Percentiles rank a stretch among this genome's conserved stretches.
These are phyloP conservation scores for Fraxinus quadrangulata DNA, from an alignment of 257 asterid genomes.

Conservation along the genomic window DNA sequence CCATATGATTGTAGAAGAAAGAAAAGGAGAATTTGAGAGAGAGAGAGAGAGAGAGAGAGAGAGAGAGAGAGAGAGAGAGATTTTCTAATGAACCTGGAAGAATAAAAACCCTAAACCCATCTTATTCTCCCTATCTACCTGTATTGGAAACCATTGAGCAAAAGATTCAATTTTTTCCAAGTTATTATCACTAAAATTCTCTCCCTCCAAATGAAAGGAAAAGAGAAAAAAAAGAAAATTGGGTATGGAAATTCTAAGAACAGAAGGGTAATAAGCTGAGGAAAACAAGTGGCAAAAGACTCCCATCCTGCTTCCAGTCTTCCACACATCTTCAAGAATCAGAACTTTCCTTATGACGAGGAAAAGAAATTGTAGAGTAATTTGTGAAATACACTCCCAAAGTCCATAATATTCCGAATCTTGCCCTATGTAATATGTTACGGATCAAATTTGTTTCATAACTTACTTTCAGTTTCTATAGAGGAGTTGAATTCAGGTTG, in stretches of 20 bases:
- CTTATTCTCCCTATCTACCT: background rate
- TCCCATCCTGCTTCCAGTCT: background rate
- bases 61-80: background rate
- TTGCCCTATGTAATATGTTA: background rate
- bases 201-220: background rate
- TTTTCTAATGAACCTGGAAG: background rate
- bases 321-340: background rate
- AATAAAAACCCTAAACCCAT: background rate
- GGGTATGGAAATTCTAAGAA: background rate
- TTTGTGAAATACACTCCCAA: background rate
- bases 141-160: background rate
- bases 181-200: background rate
- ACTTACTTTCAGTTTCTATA: background rate
- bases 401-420: background rate
- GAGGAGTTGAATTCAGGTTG: background rate
- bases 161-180: background rate
- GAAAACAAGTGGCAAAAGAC: background rate
- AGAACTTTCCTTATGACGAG: background rate
- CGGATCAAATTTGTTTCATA: background rate
- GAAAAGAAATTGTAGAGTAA: background rate
- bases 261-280: background rate
- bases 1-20: background rate
- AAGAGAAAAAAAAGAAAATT: too few relatives aligned
- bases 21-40: background rate
- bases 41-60: background rate